phyloP scores from a whole-genome alignment of 1,284 basidiomycete species.

The Ganoderma boninense region DNA sequence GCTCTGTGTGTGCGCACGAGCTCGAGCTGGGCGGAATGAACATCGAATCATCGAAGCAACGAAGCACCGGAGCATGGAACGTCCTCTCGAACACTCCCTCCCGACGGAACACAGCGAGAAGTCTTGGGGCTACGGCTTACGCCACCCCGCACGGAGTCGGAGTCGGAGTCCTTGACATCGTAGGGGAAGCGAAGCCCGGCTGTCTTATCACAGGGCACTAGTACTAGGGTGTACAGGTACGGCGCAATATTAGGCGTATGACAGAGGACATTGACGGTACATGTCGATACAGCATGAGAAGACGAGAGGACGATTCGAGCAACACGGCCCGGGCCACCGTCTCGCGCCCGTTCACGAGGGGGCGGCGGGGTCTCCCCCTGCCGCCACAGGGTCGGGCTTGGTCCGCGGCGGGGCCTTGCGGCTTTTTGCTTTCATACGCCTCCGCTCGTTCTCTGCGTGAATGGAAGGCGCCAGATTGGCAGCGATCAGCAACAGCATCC shows the following conservation, averaged over 20 bases:
- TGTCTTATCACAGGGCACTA: not conserved
- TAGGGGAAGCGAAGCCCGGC: not conserved
- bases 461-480: not conserved
- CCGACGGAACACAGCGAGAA: constrained; percentile 4
- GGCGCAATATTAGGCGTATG: constrained; percentile 3
- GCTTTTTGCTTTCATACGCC: constrained; percentile 79
- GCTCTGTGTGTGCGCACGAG: not conserved
- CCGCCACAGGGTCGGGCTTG: constrained; percentile 33
- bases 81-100: not conserved
- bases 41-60: not conserved
- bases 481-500: constrained; percentile 16
- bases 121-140: not conserved
- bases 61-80: not conserved
- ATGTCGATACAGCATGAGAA: constrained; percentile 5
- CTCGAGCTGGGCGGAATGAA: not conserved
- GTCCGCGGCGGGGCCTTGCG: constrained; percentile 65
- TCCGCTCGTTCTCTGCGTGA: constrained; percentile 70
- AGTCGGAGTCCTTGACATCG: not conserved
- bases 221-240: not conserved
- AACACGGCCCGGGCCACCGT: not conserved
- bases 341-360: constrained; percentile 24
- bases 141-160: not conserved
- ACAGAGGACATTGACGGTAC: constrained; percentile 7
- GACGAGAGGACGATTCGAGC: not conserved
- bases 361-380: constrained; percentile 29